Base-by-base conservation (phyloP, 2,329 filamentous ascomycete genomes). In the Botrytis pseudocinerea region DNA sequence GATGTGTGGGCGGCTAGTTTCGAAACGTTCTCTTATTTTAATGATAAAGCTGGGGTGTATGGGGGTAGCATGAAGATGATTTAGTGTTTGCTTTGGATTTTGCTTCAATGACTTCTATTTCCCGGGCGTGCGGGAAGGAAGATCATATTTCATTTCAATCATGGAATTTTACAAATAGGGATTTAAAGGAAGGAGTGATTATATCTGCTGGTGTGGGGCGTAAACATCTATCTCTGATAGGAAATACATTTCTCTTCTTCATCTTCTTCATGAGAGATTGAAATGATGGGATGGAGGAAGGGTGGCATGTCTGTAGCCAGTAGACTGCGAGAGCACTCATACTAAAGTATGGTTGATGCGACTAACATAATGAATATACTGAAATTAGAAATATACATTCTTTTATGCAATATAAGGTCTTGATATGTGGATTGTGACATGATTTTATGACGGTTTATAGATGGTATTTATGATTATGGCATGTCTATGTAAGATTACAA, bases 331-430 rank as follows among this genome's bases (percentile, higher is more conserved):
- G 57, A 66, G 66, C 70, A 68, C 73, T 73, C 73, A 72, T 72
- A 74, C 70, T 59, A 14, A 61, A 38, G 59, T 59, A 66, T 72
- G 70, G 51, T 60, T 68, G 66, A 73, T 70, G 73, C 60, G 35
- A 74, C 44, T 48, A 75, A 60, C 66, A 73, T 72, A 75, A 75
- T 73, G 73, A 75, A 71, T 62, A 73, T 73, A 71, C 72, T 60
- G 62, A 72, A 68, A 72, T 38, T 68, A 68, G 28, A 71, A 62
- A 71, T 59, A 71, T 44, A 73, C 40, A 71, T 71, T 66, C 60
- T 46, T 62, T 64, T 70, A 40, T 70, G 72, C 70, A 46, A 38
- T 40, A 32, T 4, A 28, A 54, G 9, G 2, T 28, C 8, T 40
- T 25, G 28, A 35, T 18, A 16, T 48, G 28, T 65, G n/a, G 6